Base-by-base conservation (phyloP, 164 flowering plant genomes). In the Houttuynia cordata region DNA sequence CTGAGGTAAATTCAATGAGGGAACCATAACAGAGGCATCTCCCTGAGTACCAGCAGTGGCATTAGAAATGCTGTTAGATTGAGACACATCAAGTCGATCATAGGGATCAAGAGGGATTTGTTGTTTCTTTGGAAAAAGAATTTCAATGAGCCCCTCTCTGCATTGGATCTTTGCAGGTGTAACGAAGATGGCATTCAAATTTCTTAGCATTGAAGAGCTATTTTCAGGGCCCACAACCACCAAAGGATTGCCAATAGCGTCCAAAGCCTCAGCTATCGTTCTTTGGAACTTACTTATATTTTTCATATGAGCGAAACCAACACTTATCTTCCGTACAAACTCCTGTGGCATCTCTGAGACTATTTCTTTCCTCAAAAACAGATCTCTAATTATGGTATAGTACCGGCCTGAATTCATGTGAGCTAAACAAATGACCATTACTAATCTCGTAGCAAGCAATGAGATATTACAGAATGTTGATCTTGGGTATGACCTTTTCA, bases 191-290 rank as follows among this genome's bases (percentile, higher is more conserved):
- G 73, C 78, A 63, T 62, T 71, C 23, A 68, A 63, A 62, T 71
- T 62, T 4, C 13, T 4, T 51, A 62, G 34, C n/a, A 45, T 22
- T 0, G 67, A 54, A 40, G 24, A 23, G 39, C 59, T 55, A 24
- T 19, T 55, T 37, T 66, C 57, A 0, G 66, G 49, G 25, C 62
- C 59, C 61, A 82, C 69, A 24, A 79, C 67, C 25, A 85, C 83
- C 7, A 85, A 76, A 56, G 90, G 88, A 73, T 88, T 78, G 22
- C 62, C 82, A 55, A 80, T 75, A 41, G 59, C 50, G 20, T 24
- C 56, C 56, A 86, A 70, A n/a, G 87, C 90, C 61, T 70, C 68
- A 37, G 87, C 80, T 57, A 84, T 20, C 47, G 65, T 62, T 51
- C 17, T 25, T n/a, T 40, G 22, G 59, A 67, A 47, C 21, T n/a